These are phyloP conservation scores for Andrographis paniculata DNA, from an alignment of 305 asterid genomes.

Conservation along the genomic window DNA sequence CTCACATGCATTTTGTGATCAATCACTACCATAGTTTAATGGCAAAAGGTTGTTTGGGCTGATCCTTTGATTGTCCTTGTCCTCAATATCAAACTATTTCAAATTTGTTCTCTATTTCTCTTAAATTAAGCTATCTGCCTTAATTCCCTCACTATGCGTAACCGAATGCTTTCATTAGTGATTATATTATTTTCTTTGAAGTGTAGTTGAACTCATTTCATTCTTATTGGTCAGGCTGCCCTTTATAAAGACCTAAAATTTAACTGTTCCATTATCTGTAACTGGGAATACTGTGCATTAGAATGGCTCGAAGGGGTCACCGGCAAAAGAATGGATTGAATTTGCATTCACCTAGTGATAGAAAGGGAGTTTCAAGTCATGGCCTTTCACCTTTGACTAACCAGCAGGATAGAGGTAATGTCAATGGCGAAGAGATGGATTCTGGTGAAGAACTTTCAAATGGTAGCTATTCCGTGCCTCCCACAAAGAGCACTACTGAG, in stretches of 20 bases:
- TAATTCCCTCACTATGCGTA: background rate
- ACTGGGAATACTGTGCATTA: slow-evolving; percentile 13
- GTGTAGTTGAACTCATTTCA: background rate
- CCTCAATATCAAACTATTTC: slow-evolving; percentile 4
- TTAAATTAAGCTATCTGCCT: slow-evolving; percentile 6
- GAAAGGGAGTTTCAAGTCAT: slow-evolving; percentile 36
- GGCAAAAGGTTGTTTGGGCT: background rate
- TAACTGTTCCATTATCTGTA: slow-evolving; percentile 7
- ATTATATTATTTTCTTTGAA: background rate
- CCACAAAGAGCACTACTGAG: slow-evolving; percentile 26
- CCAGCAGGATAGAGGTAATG: slow-evolving; percentile 25
- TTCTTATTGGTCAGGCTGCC: slow-evolving; percentile 24
- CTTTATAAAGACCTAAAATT: slow-evolving; percentile 23
- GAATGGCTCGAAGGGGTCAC: slow-evolving; percentile 73
- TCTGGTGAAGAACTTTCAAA: slow-evolving; percentile 36
- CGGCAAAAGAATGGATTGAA: slow-evolving; percentile 49
- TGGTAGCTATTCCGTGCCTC: slow-evolving; percentile 26
- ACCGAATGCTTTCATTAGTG: slow-evolving; percentile 2
- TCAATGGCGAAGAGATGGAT: slow-evolving; percentile 25
- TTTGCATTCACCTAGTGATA: slow-evolving; percentile 32
- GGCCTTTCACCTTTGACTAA: slow-evolving; percentile 34
- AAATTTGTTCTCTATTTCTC: slow-evolving; percentile 9
- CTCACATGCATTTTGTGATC: slow-evolving; percentile 4
- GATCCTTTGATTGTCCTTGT: slow-evolving; percentile 7
- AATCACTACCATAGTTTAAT: background rate